phyloP scores from a whole-genome alignment of 1,284 basidiomycete species.

The Peniophora sp. region DNA sequence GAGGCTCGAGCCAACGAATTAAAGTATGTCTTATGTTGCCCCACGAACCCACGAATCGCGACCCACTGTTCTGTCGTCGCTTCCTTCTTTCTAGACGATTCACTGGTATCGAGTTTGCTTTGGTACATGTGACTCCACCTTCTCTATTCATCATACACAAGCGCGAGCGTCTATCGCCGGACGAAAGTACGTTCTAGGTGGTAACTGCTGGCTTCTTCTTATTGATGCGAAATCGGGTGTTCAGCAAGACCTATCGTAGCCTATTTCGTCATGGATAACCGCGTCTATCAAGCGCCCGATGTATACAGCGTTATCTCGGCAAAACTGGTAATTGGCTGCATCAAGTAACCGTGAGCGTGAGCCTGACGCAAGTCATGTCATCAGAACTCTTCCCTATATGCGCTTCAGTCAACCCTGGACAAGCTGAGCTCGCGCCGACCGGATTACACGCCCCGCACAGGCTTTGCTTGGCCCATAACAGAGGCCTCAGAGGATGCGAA shows the following conservation, averaged over 20 bases:
- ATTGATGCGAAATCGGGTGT: background rate
- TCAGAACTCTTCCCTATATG: constrained; percentile 66
- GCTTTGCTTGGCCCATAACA: constrained; percentile 73
- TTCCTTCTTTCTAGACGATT: constrained; percentile 51
- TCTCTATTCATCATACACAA: constrained; percentile 83
- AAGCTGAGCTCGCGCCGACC: constrained; percentile 61
- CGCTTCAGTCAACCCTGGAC: constrained; percentile 68
- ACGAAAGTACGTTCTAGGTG: constrained; percentile 52
- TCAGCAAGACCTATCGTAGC: constrained; percentile 69
- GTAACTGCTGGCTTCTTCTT: background rate
- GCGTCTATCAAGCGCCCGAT: constrained; percentile 81
- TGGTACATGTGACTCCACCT: constrained; percentile 72
- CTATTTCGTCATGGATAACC: constrained; percentile 81
- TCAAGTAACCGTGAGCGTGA: background rate
- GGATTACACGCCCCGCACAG: constrained; percentile 71
- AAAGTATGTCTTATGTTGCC: constrained; percentile 37
- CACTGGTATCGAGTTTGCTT: constrained; percentile 75
- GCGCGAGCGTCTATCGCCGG: constrained; percentile 69
- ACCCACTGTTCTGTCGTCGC: too few species aligned
- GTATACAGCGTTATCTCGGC: constrained; percentile 77
- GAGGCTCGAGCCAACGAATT: constrained; percentile 75
- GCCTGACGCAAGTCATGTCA: background rate
- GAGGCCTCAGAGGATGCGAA: constrained; percentile 40
- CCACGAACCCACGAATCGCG: constrained; percentile 1
- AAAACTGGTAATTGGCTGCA: constrained; percentile 46